Percentiles rank a stretch among this genome's conserved stretches.
phyloP scores from a whole-genome alignment of 2,329 filamentous ascomycete species.

The Aschersonia sp. region DNA sequence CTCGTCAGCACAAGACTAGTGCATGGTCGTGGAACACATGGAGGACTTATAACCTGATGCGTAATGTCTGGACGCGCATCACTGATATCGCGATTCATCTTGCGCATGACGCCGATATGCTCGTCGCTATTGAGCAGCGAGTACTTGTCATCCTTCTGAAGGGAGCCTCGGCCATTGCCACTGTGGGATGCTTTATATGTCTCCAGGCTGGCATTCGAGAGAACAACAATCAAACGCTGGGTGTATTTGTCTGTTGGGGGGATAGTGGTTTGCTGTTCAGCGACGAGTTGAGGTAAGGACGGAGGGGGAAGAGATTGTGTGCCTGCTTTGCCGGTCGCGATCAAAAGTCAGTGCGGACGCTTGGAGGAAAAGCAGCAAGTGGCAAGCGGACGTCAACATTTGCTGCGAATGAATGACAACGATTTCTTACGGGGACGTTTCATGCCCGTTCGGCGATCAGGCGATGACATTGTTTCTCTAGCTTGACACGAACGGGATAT shows the following conservation, averaged over 20 bases:
- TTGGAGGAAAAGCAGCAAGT: too few relatives aligned
- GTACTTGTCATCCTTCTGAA: slow-evolving; percentile 81
- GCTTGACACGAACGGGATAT: background rate
- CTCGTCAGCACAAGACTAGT: too few relatives aligned
- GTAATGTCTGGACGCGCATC: slow-evolving; percentile 96
- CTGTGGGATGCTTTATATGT: slow-evolving; percentile 87
- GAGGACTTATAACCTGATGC: slow-evolving; percentile 57
- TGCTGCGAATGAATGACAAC: background rate
- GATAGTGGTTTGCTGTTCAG: slow-evolving; percentile 82
- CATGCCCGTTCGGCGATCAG: slow-evolving; percentile 24
- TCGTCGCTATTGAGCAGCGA: slow-evolving; percentile 97
- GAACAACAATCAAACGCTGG: slow-evolving; percentile 82
- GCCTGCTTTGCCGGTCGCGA: slow-evolving; percentile 29
- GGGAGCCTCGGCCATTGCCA: slow-evolving; percentile 46
- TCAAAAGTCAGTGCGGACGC: too few relatives aligned
- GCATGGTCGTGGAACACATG: too few relatives aligned
- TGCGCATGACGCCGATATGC: slow-evolving; percentile 97
- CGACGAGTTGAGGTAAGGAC: slow-evolving; percentile 77
- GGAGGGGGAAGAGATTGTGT: slow-evolving; percentile 94
- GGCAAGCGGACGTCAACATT: too few relatives aligned
- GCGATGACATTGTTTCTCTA: slow-evolving; percentile 19
- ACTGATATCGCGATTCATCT: slow-evolving; percentile 98
- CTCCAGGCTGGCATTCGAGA: slow-evolving; percentile 94
- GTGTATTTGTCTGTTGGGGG: slow-evolving; percentile 77
- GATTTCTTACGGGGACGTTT: slow-evolving; percentile 27